Conservation (phyloP, 108 stramenopile genomes). For the Asterionellopsis glacialis region DNA sequence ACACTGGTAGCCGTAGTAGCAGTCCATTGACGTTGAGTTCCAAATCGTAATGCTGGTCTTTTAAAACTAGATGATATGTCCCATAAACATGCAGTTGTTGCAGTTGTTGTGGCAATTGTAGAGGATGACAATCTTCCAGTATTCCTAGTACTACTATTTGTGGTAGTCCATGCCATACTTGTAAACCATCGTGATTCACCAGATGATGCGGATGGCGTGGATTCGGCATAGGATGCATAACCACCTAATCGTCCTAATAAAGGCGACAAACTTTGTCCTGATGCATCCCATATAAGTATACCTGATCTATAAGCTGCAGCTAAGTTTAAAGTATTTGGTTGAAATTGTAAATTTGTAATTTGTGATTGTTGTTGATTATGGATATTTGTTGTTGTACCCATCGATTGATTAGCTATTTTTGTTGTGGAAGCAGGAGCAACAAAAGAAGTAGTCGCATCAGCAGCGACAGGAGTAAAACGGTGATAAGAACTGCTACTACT, state of each 20-base stretch:
- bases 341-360: background rate
- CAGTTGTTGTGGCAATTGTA: constrained; percentile 37
- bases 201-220: background rate
- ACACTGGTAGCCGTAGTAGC: too few species aligned
- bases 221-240: too few species aligned
- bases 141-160: constrained; percentile 18
- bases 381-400: too few species aligned
- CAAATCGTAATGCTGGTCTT: constrained; percentile 51
- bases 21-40: constrained; percentile 13
- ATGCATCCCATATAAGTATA: constrained; percentile 72
- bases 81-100: constrained; percentile 45
- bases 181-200: constrained; percentile 14
- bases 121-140: constrained; percentile 2
- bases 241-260: constrained; percentile 47
- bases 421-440: constrained; percentile 22
- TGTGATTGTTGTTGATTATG: background rate
- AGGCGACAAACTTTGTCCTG: constrained; percentile 64
- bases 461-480: too few species aligned
- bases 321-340: constrained; percentile 15
- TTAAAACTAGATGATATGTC: constrained; percentile 38
- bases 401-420: background rate
- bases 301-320: constrained; percentile 68
- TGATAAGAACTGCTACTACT: background rate
- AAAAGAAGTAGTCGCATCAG: constrained; percentile 21
- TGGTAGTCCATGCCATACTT: constrained; percentile 38